Percentiles rank a stretch among this genome's conserved stretches.
Evolutionary conservation across 140 eudicot species (phyloP).

Genomic region (Oenanthe javanica): DNA sequence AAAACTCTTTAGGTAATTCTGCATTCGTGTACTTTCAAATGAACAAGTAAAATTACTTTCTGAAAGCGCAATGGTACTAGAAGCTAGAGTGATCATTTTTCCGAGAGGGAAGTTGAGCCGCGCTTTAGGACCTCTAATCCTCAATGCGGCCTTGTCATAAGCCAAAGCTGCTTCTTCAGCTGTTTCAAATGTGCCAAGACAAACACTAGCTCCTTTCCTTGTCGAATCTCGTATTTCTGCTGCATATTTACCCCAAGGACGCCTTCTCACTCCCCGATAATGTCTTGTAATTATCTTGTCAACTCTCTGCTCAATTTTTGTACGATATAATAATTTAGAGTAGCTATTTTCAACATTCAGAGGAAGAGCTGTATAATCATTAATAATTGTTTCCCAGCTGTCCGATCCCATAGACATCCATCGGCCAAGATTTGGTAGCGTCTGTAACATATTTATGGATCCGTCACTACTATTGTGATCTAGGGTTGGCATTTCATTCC

Average conservation of each 20-base stretch:
- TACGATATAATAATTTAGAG: too few relatives aligned
- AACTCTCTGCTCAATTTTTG: not conserved
- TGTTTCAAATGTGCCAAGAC: slow-evolving; percentile 85
- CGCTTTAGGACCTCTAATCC: slow-evolving; percentile 76
- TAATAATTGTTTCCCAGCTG: slow-evolving; percentile 65
- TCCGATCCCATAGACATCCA: slow-evolving; percentile 89
- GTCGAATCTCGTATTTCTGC: slow-evolving; percentile 89
- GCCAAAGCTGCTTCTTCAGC: slow-evolving; percentile 94
- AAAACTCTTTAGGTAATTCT: slow-evolving; percentile 31
- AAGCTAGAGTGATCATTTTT: slow-evolving; percentile 14
- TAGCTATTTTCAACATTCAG: not conserved
- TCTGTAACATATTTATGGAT: slow-evolving; percentile 36
- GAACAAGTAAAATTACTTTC: slow-evolving; percentile 1
- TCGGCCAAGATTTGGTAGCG: slow-evolving; percentile 74
- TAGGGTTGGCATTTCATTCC: slow-evolving; percentile 50
- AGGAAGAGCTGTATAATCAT: slow-evolving; percentile 23
- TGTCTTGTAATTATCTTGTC: slow-evolving; percentile 26
- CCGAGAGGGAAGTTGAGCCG: slow-evolving; percentile 55
- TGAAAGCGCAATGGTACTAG: not conserved
- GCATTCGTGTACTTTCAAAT: not conserved
- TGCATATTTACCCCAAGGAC: slow-evolving; percentile 94
- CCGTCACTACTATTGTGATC: slow-evolving; percentile 18
- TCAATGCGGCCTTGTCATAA: slow-evolving; percentile 81
- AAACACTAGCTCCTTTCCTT: slow-evolving; percentile 62
- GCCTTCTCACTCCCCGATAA: slow-evolving; percentile 77